These are phyloP conservation scores for Apiospora arundinis DNA, from an alignment of 2,329 filamentous ascomycete genomes.

Conservation along the genomic window DNA sequence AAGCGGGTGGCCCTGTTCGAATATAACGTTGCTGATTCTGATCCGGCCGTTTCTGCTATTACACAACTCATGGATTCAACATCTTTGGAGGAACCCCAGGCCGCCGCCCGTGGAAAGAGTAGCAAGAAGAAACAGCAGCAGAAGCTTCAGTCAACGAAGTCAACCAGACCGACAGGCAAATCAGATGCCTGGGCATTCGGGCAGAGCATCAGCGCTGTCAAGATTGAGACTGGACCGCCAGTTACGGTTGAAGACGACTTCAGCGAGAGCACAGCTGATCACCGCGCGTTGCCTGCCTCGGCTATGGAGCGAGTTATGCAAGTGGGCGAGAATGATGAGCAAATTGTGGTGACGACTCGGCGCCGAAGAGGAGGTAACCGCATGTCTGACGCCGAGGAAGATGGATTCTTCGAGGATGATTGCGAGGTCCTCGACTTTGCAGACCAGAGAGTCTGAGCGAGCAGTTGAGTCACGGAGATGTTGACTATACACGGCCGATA, in stretches of 20 bases:
- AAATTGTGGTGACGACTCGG: slow-evolving; percentile 83
- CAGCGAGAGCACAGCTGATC: slow-evolving; percentile 56
- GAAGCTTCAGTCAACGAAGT: not conserved
- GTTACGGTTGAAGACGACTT: slow-evolving; percentile 59
- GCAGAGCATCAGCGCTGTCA: slow-evolving; percentile 55
- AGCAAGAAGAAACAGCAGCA: slow-evolving; percentile 40
- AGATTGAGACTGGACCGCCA: slow-evolving; percentile 59
- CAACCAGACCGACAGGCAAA: not conserved
- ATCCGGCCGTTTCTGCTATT: slow-evolving; percentile 41
- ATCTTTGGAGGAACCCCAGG: slow-evolving; percentile 47
- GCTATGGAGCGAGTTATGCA: slow-evolving; percentile 69
- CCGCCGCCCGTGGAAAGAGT: slow-evolving; percentile 46
- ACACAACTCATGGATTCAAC: slow-evolving; percentile 49
- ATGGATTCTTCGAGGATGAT: slow-evolving; percentile 90
- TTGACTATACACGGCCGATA: not conserved
- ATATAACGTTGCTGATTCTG: slow-evolving; percentile 48
- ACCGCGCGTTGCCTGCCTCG: slow-evolving; percentile 65
- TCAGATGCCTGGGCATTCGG: slow-evolving; percentile 64
- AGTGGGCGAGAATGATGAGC: slow-evolving; percentile 68
- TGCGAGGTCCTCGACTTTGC: slow-evolving; percentile 92
- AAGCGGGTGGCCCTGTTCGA: slow-evolving; percentile 80
- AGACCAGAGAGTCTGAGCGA: slow-evolving; percentile 64
- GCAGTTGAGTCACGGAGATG: not conserved
- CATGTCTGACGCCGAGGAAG: slow-evolving; percentile 61
- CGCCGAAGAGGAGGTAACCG: slow-evolving; percentile 66